Evolutionary conservation across 371 early-diverging fungal genomes (phyloP).

Genomic region (Lichtheimia hyalospora): DNA sequence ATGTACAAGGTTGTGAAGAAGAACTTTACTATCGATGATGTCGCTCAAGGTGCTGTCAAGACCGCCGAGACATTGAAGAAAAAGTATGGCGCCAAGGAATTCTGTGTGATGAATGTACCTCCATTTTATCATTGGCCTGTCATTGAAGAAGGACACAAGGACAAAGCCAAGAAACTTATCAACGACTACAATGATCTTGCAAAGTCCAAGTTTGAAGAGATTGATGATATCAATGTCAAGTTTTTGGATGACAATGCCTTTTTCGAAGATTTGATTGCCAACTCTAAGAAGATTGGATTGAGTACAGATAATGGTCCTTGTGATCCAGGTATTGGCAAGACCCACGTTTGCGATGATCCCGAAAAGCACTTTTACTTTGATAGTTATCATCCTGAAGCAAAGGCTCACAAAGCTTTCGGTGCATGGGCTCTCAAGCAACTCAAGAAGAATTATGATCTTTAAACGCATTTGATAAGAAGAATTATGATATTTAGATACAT

Average conservation of each 20-base stretch:
- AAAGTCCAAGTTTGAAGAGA: slow-evolving; percentile 6
- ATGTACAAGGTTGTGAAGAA: slow-evolving; percentile 18
- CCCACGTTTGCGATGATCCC: slow-evolving; percentile 17
- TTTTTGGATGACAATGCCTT: slow-evolving; percentile 18
- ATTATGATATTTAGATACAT: no score
- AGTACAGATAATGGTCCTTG: slow-evolving; percentile 20
- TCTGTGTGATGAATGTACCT: slow-evolving; percentile 14
- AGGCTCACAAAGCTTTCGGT: slow-evolving; percentile 23
- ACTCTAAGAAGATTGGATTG: slow-evolving; percentile 10
- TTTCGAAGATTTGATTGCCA: slow-evolving; percentile 10
- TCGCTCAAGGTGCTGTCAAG: slow-evolving; percentile 12
- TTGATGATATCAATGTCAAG: slow-evolving; percentile 15
- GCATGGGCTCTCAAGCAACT: slow-evolving; percentile 9
- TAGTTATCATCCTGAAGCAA: slow-evolving; percentile 18
- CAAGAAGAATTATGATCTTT: slow-evolving; percentile 6
- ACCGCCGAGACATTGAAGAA: slow-evolving; percentile 10
- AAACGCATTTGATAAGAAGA: no score
- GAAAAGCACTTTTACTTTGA: slow-evolving; percentile 22
- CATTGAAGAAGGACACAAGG: slow-evolving; percentile 11
- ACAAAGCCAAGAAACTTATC: slow-evolving; percentile 6
- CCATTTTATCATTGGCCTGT: slow-evolving; percentile 24
- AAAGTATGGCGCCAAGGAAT: slow-evolving; percentile 18
- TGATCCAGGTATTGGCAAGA: slow-evolving; percentile 23
- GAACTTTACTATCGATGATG: slow-evolving; percentile 10
- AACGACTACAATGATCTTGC: slow-evolving; percentile 15